Conservation (phyloP, 2,329 filamentous ascomycete genomes). For the Cladosporium sp. region DNA sequence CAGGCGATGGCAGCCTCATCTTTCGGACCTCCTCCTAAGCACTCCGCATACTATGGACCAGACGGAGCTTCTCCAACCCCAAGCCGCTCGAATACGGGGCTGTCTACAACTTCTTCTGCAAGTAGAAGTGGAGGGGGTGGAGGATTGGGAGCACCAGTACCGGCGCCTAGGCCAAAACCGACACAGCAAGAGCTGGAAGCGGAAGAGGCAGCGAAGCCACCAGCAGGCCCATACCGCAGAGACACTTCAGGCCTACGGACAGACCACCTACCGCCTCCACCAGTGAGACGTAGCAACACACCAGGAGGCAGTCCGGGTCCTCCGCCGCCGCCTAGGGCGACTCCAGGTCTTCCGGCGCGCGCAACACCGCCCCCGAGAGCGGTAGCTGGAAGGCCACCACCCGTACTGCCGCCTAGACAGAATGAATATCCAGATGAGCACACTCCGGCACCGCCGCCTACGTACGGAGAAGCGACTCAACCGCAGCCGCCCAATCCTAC, state of each 20-base stretch:
- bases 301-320: conserved; percentile 35
- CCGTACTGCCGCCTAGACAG: conserved; percentile 70
- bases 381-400: conserved; percentile 47
- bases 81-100: conserved; percentile 36
- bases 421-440: conserved; percentile 53
- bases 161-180: conserved; percentile 33
- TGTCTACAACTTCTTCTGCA: background rate
- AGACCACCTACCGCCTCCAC: conserved; percentile 69
- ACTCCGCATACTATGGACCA: conserved; percentile 50
- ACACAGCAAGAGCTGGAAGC: conserved; percentile 37
- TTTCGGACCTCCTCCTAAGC: conserved; percentile 81
- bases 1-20: conserved; percentile 48
- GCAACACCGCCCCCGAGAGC: conserved; percentile 13
- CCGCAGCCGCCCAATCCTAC: conserved; percentile 31
- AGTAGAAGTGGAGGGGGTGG: conserved; percentile 20
- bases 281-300: conserved; percentile 51
- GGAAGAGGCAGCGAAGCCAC: conserved; percentile 41
- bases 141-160: conserved; percentile 46
- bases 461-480: conserved; percentile 48
- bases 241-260: conserved; percentile 73
- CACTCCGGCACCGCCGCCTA: conserved; percentile 47
- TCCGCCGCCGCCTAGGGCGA: conserved; percentile 43
- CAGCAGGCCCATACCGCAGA: conserved; percentile 65
- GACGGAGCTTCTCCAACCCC: conserved; percentile 11
- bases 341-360: conserved; percentile 21